Conservation (phyloP, 192 early-diverging fungal genomes). For the Backusella luteola region DNA sequence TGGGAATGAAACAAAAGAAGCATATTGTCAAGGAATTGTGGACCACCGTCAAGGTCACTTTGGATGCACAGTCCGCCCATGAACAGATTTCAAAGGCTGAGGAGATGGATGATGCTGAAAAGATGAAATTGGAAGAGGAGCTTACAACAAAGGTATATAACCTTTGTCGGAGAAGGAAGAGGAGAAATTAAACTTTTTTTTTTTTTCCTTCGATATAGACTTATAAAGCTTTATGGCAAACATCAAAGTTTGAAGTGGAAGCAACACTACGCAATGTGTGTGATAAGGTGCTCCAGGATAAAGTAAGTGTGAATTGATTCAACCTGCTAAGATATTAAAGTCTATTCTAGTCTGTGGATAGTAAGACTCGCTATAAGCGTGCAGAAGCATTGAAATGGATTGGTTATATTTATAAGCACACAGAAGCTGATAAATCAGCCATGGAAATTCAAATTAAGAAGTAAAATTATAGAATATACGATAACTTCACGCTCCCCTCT, state of each 20-base stretch:
- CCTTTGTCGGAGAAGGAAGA: background rate
- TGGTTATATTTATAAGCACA: constrained; percentile 39
- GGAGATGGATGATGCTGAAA: constrained; percentile 32
- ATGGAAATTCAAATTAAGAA: constrained; percentile 20
- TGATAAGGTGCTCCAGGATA: constrained; percentile 12
- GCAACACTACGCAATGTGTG: constrained; percentile 26
- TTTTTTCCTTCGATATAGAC: background rate
- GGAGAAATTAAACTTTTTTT: background rate
- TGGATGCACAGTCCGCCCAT: constrained; percentile 30
- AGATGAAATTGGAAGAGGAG: constrained; percentile 38
- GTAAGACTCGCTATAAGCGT: constrained; percentile 26
- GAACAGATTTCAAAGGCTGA: constrained; percentile 34
- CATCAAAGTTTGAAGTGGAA: constrained; percentile 41
- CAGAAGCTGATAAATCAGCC: constrained; percentile 33
- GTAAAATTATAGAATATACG: background rate
- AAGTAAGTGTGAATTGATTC: constrained; percentile 5
- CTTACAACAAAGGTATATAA: constrained; percentile 27
- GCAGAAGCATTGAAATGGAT: constrained; percentile 37
- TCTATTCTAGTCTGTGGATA: constrained; percentile 9
- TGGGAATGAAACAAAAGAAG: constrained; percentile 47
- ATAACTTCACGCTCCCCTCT: background rate
- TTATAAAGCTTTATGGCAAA: constrained; percentile 39
- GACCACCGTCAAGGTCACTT: constrained; percentile 28
- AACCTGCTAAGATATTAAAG: background rate
- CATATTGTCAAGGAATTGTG: constrained; percentile 43